Conservation (phyloP, 208 protist species). For the Entamoeba invadens region DNA sequence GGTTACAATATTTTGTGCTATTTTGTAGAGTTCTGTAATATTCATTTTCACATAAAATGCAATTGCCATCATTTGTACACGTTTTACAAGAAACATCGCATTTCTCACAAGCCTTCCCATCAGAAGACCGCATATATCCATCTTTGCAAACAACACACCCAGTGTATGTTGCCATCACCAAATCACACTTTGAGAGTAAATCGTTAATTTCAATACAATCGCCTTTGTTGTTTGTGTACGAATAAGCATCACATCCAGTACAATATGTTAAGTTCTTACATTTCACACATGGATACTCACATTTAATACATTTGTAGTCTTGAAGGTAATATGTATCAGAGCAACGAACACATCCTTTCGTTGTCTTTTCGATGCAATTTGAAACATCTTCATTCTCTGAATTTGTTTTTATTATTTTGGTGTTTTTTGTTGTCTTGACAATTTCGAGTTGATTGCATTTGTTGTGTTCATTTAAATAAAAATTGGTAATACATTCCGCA, state of each 20-base stretch:
- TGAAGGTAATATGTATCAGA: background rate
- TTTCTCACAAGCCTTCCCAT: no score
- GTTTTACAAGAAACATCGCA: no score
- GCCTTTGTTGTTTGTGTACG: background rate
- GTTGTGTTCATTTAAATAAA: background rate
- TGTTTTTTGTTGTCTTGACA: no score
- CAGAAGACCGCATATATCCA: no score
- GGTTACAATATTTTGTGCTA: background rate
- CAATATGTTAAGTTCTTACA: background rate
- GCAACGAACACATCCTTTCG: background rate
- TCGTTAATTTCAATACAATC: background rate
- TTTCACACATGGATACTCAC: background rate
- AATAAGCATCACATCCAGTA: no score
- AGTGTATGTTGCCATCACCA: background rate
- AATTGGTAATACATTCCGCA: background rate
- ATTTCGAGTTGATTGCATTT: background rate
- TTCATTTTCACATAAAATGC: background rate
- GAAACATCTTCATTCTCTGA: background rate
- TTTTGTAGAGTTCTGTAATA: background rate
- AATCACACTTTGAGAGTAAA: background rate
- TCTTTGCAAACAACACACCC: no score
- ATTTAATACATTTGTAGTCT: background rate
- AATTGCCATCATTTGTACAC: no score
- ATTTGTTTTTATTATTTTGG: background rate
- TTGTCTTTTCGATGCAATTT: background rate